A percentile compares a stretch with the other conserved stretches of the same genome.
phyloP scores from a whole-genome alignment of 495 filamentous ascomycete genomes.

The Aeminium ludgeri region DNA sequence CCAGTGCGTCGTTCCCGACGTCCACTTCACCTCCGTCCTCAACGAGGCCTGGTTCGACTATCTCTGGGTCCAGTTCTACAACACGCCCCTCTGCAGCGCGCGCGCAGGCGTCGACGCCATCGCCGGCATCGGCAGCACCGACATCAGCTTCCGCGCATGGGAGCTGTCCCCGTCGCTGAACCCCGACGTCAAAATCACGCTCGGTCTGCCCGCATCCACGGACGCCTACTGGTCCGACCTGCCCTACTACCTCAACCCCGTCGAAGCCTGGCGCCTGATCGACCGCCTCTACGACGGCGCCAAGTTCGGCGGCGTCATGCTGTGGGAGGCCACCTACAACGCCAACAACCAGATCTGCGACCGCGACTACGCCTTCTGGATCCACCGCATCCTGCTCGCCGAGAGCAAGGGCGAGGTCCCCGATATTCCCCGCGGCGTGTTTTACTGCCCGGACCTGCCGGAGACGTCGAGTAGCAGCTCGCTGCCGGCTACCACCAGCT shows the following conservation, averaged over 20 bases:
- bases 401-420: not conserved
- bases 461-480: too few species aligned
- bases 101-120: slow-evolving; percentile 27
- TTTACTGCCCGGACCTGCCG: too few species aligned
- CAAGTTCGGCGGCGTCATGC: slow-evolving; percentile 50
- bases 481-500: too few species aligned
- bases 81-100: slow-evolving; percentile 34
- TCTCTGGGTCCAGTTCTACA: slow-evolving; percentile 29
- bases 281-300: slow-evolving; percentile 32
- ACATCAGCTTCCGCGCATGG: slow-evolving; percentile 30
- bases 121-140: slow-evolving; percentile 12
- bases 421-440: not conserved
- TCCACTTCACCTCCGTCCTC: slow-evolving; percentile 19
- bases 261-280: slow-evolving; percentile 34
- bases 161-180: slow-evolving; percentile 17
- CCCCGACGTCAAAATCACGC: slow-evolving; percentile 28
- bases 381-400: slow-evolving; percentile 25
- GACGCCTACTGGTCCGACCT: slow-evolving; percentile 18
- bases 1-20: slow-evolving; percentile 26
- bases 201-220: slow-evolving; percentile 25
- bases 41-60: slow-evolving; percentile 23
- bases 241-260: slow-evolving; percentile 31
- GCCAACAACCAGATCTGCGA: slow-evolving; percentile 31
- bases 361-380: slow-evolving; percentile 27
- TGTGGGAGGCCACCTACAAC: slow-evolving; percentile 51